Conservation (phyloP, 2,329 filamentous ascomycete genomes). For the Penicillium capsulatum region DNA sequence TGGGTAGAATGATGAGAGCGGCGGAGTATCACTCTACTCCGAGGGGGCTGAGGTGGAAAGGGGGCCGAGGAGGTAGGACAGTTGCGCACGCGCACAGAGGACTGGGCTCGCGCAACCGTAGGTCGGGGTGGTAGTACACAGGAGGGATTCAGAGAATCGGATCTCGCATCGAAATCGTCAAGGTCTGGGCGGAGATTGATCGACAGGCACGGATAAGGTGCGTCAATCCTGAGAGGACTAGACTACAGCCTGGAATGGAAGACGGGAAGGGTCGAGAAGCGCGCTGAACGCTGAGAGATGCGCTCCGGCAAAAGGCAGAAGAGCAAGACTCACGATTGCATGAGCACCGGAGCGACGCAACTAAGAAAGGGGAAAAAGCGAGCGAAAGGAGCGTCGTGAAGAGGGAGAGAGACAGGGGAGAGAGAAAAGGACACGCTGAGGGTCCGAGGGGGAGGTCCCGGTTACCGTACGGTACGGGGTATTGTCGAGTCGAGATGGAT, state of each 20-base stretch:
- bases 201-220: background rate
- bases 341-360: constrained; percentile 4
- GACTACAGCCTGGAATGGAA: background rate
- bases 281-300: constrained; percentile 1
- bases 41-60: background rate
- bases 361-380: constrained; percentile 6
- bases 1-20: background rate
- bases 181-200: constrained; percentile 1
- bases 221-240: background rate
- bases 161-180: constrained; percentile 10
- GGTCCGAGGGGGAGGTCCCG: constrained; percentile 11
- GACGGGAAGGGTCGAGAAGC: background rate
- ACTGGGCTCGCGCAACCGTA: constrained; percentile 9
- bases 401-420: constrained; percentile 18
- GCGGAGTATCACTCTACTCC: constrained; percentile 2
- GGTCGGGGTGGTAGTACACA: constrained; percentile 8
- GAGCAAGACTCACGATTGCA: constrained; percentile 7
- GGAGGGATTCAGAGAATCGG: constrained; percentile 6
- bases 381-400: constrained; percentile 14
- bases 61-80: constrained; percentile 11
- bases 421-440: constrained; percentile 22
- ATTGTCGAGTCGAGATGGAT: too few relatives aligned
- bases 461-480: constrained; percentile 9
- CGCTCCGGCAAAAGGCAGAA: constrained; percentile 3
- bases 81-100: constrained; percentile 7